Conservation (phyloP, 2,329 filamentous ascomycete species). For the Aspergillus quadrilineatus region DNA sequence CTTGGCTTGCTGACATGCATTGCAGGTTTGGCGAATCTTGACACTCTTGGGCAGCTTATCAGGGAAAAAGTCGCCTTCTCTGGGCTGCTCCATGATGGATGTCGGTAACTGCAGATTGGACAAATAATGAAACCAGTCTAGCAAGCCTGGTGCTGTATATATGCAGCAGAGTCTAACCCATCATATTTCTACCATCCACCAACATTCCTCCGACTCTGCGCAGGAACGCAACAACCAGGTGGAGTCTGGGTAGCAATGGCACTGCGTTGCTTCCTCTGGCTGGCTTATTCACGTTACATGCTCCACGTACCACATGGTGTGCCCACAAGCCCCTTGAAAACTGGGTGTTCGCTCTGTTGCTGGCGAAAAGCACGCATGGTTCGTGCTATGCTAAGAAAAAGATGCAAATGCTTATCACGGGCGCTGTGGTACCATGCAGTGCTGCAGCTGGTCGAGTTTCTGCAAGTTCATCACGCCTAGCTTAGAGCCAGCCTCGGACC, state of each 20-base stretch:
- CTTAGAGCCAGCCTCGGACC: background rate
- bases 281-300: constrained; percentile 15
- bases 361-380: constrained; percentile 3
- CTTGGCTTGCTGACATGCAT: constrained; percentile 41
- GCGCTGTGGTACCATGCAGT: background rate
- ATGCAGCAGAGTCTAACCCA: background rate
- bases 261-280: constrained; percentile 1
- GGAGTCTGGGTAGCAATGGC: constrained; percentile 15
- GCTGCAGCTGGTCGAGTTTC: background rate
- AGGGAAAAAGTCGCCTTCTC: background rate
- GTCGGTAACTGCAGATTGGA: background rate
- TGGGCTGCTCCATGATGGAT: constrained; percentile 11
- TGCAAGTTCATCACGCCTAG: constrained; percentile 7
- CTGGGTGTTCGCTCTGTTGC: constrained; percentile 2
- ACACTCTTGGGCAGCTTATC: constrained; percentile 31
- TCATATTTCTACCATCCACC: background rate
- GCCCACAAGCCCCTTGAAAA: background rate
- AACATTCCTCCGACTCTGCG: background rate
- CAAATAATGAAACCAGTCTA: background rate
- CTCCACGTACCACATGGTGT: constrained; percentile 13
- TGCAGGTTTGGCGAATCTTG: constrained; percentile 39
- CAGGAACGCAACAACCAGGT: background rate
- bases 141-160: background rate
- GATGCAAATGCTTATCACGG: constrained; percentile 7
- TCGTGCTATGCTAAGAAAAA: constrained; percentile 2